Evolutionary conservation across 2,329 filamentous ascomycete genomes (phyloP).

Genomic region (Thelonectria blattea): DNA sequence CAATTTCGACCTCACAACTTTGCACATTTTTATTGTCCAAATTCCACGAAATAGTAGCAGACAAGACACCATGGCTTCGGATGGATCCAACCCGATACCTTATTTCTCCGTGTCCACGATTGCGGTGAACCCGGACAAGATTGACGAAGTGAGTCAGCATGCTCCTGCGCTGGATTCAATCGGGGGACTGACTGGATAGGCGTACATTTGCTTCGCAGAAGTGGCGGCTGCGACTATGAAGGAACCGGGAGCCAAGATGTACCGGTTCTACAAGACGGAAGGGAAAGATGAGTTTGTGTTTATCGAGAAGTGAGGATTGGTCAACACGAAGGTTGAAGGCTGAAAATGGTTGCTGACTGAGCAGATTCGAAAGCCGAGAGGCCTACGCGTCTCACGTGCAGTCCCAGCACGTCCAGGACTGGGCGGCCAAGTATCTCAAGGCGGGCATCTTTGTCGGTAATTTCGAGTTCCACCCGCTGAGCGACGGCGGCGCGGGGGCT

Average conservation of each 20-base stretch:
- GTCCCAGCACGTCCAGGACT: neutral
- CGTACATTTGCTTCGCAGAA: conserved; percentile 1
- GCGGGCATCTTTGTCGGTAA: neutral
- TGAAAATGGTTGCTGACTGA: neutral
- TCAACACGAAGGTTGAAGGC: neutral
- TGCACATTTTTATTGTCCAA: no score
- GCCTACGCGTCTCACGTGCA: conserved; percentile 5
- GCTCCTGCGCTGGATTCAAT: neutral
- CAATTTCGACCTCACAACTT: no score
- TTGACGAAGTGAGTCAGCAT: neutral
- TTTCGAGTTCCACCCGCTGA: conserved; percentile 1
- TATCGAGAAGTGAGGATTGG: conserved; percentile 17
- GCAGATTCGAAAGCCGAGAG: conserved; percentile 6
- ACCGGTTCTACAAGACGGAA: conserved; percentile 23
- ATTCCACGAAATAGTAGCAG: no score
- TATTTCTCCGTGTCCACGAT: conserved; percentile 8
- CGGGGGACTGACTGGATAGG: neutral
- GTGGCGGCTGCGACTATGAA: neutral
- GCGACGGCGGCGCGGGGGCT: neutral
- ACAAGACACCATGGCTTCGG: no score
- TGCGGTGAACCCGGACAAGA: neutral
- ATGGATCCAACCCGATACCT: neutral
- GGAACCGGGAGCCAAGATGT: conserved; percentile 21
- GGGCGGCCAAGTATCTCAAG: conserved; percentile 3
- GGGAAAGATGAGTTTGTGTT: conserved; percentile 24